phyloP scores from a whole-genome alignment of 2,329 filamentous ascomycete genomes.

The Stagonosporopsis rhizophila region DNA sequence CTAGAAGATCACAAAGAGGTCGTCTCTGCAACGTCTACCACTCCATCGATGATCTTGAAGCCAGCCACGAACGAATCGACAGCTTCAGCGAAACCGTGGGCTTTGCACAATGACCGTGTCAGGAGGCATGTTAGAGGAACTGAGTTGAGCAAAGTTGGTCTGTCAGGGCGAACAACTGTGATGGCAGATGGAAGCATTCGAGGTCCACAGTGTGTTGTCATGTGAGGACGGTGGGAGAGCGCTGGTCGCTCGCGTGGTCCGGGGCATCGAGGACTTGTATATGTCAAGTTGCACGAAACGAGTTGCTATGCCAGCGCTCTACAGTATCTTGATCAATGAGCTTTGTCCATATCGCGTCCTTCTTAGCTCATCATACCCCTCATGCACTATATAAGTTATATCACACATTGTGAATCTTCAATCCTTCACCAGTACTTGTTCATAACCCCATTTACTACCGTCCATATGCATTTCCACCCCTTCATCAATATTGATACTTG shows the following conservation, averaged over 20 bases:
- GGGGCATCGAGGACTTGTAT: neutral
- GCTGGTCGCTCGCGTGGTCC: neutral
- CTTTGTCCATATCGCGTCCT: neutral
- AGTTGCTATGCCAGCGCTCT: neutral
- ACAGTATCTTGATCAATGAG: neutral
- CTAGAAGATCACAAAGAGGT: neutral
- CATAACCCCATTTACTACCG: too few species aligned
- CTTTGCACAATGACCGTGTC: neutral
- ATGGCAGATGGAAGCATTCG: constrained; percentile 3
- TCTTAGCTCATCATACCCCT: neutral
- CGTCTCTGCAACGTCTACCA: neutral
- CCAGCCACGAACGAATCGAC: neutral
- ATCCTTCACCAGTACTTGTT: too few species aligned
- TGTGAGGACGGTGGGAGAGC: neutral
- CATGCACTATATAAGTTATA: neutral
- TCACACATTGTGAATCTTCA: too few species aligned
- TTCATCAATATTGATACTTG: too few species aligned
- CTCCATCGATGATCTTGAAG: neutral
- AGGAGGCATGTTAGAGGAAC: neutral
- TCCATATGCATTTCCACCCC: too few species aligned
- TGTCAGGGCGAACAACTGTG: neutral
- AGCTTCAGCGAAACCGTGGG: neutral
- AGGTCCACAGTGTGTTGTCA: constrained; percentile 8
- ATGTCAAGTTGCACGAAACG: neutral
- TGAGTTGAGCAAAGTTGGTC: neutral